These are phyloP conservation scores for Puya raimondii DNA, from an alignment of 176 grass and related monocot genomes.

Conservation along the genomic window DNA sequence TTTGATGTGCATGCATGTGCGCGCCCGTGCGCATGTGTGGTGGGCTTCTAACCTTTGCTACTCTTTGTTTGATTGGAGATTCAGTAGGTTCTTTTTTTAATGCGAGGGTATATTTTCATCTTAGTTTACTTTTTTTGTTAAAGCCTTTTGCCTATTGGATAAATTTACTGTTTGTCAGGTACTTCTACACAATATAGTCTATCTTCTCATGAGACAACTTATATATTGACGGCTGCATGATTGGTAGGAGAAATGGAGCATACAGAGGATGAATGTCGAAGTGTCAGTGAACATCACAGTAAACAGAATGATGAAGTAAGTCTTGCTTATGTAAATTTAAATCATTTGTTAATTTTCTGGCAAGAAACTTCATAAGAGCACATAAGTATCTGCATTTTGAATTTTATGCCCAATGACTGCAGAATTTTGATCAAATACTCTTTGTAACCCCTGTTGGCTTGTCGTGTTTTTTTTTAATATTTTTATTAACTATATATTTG, in stretches of 20 bases:
- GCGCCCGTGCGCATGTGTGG: too few relatives aligned
- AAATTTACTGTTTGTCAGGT: background rate
- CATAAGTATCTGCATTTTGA: background rate
- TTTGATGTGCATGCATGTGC: too few relatives aligned
- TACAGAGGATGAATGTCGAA: constrained; percentile 41
- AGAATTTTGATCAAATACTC: too few relatives aligned
- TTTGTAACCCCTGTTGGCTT: too few relatives aligned
- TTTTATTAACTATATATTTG: too few relatives aligned
- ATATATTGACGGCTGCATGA: background rate
- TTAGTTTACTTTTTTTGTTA: too few relatives aligned
- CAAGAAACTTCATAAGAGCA: background rate
- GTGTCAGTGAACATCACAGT: constrained; percentile 37
- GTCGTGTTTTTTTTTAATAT: too few relatives aligned
- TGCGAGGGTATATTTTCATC: too few relatives aligned
- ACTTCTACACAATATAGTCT: background rate
- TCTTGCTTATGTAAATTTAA: constrained; percentile 7
- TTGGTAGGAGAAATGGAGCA: constrained; percentile 48
- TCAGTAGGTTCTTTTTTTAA: too few relatives aligned
- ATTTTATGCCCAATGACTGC: background rate
- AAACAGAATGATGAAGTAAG: constrained; percentile 82
- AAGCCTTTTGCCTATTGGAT: too few relatives aligned
- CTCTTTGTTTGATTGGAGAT: too few relatives aligned
- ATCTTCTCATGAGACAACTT: background rate
- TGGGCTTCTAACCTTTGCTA: too few relatives aligned
- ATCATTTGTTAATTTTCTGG: background rate